A percentile compares a stretch with the other conserved stretches of the same genome.
Evolutionary conservation across 73 alveolate species (phyloP).

Genomic region (Paramecium tetraurelia): DNA sequence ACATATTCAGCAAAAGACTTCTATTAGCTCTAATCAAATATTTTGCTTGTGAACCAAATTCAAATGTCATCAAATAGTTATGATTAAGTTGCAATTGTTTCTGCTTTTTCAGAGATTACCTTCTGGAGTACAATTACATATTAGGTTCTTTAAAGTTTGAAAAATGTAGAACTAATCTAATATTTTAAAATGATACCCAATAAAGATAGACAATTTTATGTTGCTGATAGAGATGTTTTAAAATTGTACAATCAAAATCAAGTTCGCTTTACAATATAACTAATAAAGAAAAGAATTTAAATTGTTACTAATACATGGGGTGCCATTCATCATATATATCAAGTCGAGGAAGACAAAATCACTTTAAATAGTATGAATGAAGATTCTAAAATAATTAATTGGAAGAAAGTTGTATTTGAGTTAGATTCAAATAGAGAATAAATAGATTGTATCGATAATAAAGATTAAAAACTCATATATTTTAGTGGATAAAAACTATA

Average conservation of each 20-base stretch:
- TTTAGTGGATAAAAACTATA: neutral
- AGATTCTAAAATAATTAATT: neutral
- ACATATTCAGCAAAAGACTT: neutral
- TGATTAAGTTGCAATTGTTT: neutral
- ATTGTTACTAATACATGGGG: neutral
- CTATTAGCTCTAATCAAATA: neutral
- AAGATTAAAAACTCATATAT: neutral
- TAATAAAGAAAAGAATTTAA: neutral
- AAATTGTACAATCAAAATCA: neutral
- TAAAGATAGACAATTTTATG: neutral
- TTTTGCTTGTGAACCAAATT: neutral
- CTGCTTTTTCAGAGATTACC: neutral
- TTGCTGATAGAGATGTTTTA: slow-evolving; percentile 24
- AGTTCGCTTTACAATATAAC: neutral
- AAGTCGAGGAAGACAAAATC: neutral
- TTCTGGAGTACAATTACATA: neutral
- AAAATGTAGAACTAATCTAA: neutral
- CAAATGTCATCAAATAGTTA: neutral
- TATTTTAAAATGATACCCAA: neutral
- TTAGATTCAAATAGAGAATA: neutral
- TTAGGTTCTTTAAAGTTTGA: neutral
- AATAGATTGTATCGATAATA: neutral
- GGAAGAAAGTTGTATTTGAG: neutral
- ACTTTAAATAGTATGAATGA: neutral
- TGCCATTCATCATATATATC: neutral